Conservation (phyloP, 1,284 basidiomycete species). For the Pholiota adiposa region DNA sequence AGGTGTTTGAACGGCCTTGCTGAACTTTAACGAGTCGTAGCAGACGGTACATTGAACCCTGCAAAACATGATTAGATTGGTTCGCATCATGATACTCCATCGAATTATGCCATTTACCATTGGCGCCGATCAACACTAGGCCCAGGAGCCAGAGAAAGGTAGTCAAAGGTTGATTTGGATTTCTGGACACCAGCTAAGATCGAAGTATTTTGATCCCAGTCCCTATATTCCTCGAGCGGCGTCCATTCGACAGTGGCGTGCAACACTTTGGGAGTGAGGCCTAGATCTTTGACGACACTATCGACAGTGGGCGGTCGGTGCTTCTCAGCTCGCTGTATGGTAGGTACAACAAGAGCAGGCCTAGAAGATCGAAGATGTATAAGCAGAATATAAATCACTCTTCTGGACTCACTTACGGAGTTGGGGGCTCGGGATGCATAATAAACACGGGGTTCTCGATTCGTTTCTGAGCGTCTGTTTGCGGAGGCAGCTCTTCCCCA, state of each 20-base stretch:
- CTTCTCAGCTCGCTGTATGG: neutral
- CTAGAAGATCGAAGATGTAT: neutral
- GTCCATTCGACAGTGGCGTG: neutral
- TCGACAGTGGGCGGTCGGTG: neutral
- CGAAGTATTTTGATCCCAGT: neutral
- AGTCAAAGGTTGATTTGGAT: neutral
- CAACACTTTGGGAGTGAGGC: neutral
- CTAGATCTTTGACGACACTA: no score
- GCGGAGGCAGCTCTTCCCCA: neutral
- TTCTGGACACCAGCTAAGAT: neutral
- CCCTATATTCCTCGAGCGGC: neutral
- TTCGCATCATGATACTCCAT: neutral
- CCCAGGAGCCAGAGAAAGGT: neutral
- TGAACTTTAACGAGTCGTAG: slow-evolving; percentile 24
- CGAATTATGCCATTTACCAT: neutral
- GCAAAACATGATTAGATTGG: neutral
- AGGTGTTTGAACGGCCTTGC: slow-evolving; percentile 27
- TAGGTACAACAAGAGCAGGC: neutral
- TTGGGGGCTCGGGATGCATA: neutral
- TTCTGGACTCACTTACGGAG: neutral
- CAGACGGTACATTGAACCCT: slow-evolving; percentile 36
- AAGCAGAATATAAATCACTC: neutral
- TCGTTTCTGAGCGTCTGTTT: neutral
- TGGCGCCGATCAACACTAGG: neutral
- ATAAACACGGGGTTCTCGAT: neutral